Evolutionary conservation across 1,284 basidiomycete species (phyloP).

Genomic region (Cryptococcus wingfieldii): DNA sequence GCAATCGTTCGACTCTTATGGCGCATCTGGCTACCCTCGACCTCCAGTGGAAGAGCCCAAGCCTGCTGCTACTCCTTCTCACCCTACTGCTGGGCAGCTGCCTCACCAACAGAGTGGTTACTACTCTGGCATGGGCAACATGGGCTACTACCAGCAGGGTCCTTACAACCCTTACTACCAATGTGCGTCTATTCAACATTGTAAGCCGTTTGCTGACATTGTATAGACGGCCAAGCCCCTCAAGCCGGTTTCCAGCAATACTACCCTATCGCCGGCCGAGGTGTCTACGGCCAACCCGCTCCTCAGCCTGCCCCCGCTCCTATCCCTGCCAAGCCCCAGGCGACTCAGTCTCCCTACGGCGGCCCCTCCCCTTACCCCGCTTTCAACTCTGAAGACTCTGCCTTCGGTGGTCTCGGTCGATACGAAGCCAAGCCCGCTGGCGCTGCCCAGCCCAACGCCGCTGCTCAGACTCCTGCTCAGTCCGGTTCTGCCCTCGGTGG

Average conservation of each 20-base stretch:
- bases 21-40: conserved; percentile 44
- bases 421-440: conserved; percentile 19
- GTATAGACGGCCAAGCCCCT: conserved; percentile 45
- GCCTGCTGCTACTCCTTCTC: conserved; percentile 31
- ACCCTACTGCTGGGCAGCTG: conserved; percentile 37
- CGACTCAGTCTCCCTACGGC: conserved; percentile 46
- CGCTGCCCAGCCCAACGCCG: not conserved
- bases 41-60: conserved; percentile 43
- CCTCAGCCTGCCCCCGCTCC: conserved; percentile 41
- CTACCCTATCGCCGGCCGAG: conserved; percentile 45
- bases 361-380: conserved; percentile 36
- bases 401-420: conserved; percentile 28
- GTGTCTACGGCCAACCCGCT: conserved; percentile 44
- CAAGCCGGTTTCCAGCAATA: conserved; percentile 48
- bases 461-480: not conserved
- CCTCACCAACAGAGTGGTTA: conserved; percentile 45
- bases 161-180: conserved; percentile 52
- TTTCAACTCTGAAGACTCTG: conserved; percentile 39
- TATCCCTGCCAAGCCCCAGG: conserved; percentile 34
- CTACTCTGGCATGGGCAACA: conserved; percentile 44
- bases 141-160: conserved; percentile 47
- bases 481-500: not conserved
- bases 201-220: conserved; percentile 7
- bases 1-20: conserved; percentile 46
- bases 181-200: conserved; percentile 32